Conservation (phyloP, 1,139 yeast genomes). For the Taphrina deformans region DNA sequence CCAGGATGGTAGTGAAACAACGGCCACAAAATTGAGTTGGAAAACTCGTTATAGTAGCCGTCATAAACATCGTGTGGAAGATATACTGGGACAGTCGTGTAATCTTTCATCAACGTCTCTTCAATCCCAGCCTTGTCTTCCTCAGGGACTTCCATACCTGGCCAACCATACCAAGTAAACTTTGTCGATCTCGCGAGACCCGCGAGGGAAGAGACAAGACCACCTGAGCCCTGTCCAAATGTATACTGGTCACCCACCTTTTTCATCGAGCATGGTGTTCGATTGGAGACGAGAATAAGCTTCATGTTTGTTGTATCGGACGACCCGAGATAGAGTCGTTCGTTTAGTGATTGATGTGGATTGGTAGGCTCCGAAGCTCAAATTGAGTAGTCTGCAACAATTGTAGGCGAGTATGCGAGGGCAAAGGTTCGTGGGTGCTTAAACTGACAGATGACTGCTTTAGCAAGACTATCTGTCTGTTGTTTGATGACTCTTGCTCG, state of each 20-base stretch:
- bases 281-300: constrained; percentile 78
- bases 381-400: too few species aligned
- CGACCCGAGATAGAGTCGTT: too few species aligned
- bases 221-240: constrained; percentile 92
- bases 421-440: too few species aligned
- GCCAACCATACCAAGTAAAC: constrained; percentile 99
- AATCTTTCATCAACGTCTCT: constrained; percentile 67
- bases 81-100: constrained; percentile 88
- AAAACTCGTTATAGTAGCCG: constrained; percentile 92
- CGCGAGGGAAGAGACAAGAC: constrained; percentile 91
- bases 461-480: too few species aligned
- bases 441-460: too few species aligned
- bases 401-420: too few species aligned
- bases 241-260: constrained; percentile 61
- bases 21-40: constrained; percentile 94
- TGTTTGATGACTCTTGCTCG: too few species aligned
- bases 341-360: too few species aligned
- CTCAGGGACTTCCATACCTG: constrained; percentile 75
- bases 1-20: constrained; percentile 98
- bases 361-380: too few species aligned
- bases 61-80: constrained; percentile 87
- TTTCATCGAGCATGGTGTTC: constrained; percentile 90
- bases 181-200: constrained; percentile 82
- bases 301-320: constrained; percentile 27
- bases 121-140: constrained; percentile 70